Evolutionary conservation across 495 filamentous ascomycete genomes (phyloP).

Genomic region (Aspergillus kassunensis): DNA sequence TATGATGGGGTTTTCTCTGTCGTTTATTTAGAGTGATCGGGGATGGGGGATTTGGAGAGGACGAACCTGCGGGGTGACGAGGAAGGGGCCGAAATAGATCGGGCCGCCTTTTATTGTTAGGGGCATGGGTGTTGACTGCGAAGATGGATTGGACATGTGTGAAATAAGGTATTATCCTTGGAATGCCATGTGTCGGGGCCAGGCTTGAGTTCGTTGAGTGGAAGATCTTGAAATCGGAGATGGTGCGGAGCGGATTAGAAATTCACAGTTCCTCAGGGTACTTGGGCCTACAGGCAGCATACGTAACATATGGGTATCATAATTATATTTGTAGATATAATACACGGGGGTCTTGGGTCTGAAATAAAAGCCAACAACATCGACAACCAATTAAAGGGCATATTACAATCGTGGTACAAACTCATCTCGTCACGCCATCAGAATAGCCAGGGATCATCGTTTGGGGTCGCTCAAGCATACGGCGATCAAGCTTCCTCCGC

Average conservation of each 20-base stretch:
- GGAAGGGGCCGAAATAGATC: slow-evolving; percentile 45
- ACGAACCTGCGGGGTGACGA: slow-evolving; percentile 43
- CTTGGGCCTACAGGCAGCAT: not conserved
- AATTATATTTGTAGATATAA: slow-evolving; percentile 38
- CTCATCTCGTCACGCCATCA: slow-evolving; percentile 1
- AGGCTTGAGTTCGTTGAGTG: too few relatives aligned
- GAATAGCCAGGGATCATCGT: not conserved
- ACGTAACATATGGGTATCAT: slow-evolving; percentile 34
- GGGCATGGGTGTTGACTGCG: slow-evolving; percentile 7
- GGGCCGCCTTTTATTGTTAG: slow-evolving; percentile 26
- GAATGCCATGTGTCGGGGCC: too few relatives aligned
- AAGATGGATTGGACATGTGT: not conserved
- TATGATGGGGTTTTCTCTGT: too few relatives aligned
- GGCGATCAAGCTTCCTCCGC: slow-evolving; percentile 14
- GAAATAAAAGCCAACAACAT: not conserved
- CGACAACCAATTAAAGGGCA: slow-evolving; percentile 16
- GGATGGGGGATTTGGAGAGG: not conserved
- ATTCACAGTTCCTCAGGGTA: not conserved
- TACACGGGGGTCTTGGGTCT: slow-evolving; percentile 2
- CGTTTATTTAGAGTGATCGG: not conserved
- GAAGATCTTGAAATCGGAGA: not conserved
- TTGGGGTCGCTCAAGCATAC: not conserved
- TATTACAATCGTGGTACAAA: slow-evolving; percentile 21
- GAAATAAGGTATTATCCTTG: too few relatives aligned
- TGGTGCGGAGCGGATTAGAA: not conserved